phyloP scores from a whole-genome alignment of 1,284 basidiomycete genomes.

The Rhodotorula sp. region DNA sequence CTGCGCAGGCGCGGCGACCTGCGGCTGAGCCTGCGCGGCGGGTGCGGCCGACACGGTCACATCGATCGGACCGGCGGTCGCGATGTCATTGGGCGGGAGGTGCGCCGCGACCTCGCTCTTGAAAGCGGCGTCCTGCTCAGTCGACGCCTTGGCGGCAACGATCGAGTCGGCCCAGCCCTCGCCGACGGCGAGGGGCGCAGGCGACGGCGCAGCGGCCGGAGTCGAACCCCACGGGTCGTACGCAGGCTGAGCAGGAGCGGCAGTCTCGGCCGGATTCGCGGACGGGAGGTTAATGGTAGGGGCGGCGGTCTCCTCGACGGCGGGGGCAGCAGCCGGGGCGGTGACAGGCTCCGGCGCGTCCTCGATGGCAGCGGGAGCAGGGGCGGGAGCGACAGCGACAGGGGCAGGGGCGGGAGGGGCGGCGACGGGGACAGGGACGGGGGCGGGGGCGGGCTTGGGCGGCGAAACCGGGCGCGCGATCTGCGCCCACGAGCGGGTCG shows the following conservation, averaged over 20 bases:
- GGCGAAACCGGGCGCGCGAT: constrained; percentile 42
- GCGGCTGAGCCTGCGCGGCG: constrained; percentile 3
- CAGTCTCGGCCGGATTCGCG: constrained; percentile 19
- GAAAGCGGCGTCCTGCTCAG: constrained; percentile 32
- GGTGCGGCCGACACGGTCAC: constrained; percentile 25
- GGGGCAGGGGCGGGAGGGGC: constrained; percentile 6
- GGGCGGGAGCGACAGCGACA: constrained; percentile 5
- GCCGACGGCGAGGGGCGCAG: constrained; percentile 42
- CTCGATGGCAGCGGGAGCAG: constrained; percentile 8
- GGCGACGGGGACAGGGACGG: constrained; percentile 8
- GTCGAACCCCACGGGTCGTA: constrained; percentile 49
- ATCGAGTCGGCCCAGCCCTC: constrained; percentile 47
- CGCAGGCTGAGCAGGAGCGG: constrained; percentile 33
- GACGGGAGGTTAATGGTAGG: constrained; percentile 32
- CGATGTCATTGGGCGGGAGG: constrained; percentile 41
- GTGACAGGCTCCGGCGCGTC: constrained; percentile 14
- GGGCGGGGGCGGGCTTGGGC: constrained; percentile 36
- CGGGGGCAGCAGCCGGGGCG: constrained; percentile 17
- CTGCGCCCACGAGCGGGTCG: constrained; percentile 45
- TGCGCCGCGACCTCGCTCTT: constrained; percentile 37
- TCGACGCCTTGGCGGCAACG: constrained; percentile 28
- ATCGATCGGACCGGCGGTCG: constrained; percentile 45
- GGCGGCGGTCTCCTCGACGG: constrained; percentile 10
- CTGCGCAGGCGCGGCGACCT: background rate
- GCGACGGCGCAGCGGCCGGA: constrained; percentile 46